Base-by-base conservation (phyloP, 2,329 filamentous ascomycete species). In the Ploettnerulaceae sp. region DNA sequence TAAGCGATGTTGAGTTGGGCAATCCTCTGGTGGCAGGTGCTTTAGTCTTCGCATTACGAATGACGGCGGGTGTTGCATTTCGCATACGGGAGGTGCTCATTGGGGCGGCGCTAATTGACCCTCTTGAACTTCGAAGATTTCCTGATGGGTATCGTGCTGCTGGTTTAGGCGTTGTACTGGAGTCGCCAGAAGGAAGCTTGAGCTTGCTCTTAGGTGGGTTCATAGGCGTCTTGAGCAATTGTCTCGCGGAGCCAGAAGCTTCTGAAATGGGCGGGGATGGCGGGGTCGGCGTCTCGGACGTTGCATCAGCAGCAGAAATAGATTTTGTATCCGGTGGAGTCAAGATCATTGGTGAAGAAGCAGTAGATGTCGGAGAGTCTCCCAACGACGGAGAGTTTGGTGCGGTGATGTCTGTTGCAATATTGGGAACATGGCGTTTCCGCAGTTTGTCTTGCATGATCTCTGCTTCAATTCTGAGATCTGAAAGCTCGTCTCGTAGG, bases 191-290 rank as follows among this genome's bases (percentile, higher is more conserved):
- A 21, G 79, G 76, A 24, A 81, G 63, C 22, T 78, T 74, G 15
- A 74, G 69, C 53, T 72, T 76, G 60, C 69, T 71, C 48, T 56
- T 57, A 5, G 60, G 54, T 22, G 47, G 49, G 36, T 60, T 64
- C 43, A 57, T 57, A 12, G 62, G 59, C 8, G 62, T 65, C 39
- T 57, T 61, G 14, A 54, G 36, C 26, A 45, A 29, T 7, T 51
- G 41, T 45, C 50, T 56, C 4, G 57, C 49, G 20, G 56, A 57
- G 14, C 54, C 49, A 41, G 89, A 90, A 14, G 83, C 81, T 61
- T 97, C 93, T 1, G 91, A 97, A 68, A 95, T 84, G 26, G 91
- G 90, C 35, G 93, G 93, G 15, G 93, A 97, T 8, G 93, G 93
- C 28, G 93, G 91, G 35, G 93, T 94, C 21, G 82, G 79, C 37